These are phyloP conservation scores for Cucurbita ficifolia DNA, from an alignment of 306 rosid species.

Conservation along the genomic window DNA sequence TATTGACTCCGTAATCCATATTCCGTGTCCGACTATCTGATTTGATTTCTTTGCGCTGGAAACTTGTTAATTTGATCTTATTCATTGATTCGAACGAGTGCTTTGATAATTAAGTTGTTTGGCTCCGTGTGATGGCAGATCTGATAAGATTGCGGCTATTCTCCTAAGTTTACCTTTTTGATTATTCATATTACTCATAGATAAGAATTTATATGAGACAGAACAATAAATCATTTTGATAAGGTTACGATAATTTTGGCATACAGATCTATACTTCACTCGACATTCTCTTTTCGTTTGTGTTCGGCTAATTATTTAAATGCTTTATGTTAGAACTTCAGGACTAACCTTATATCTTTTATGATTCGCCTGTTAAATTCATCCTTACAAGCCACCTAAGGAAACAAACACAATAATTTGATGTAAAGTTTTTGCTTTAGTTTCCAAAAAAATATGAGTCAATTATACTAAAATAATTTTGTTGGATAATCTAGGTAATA, in stretches of 20 bases:
- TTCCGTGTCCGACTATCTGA: background rate
- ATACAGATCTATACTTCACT: background rate
- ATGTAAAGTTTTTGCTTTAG: background rate
- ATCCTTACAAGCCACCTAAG: background rate
- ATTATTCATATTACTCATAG: background rate
- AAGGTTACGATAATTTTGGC: background rate
- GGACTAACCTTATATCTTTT: background rate
- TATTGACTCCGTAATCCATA: background rate
- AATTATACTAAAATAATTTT: background rate
- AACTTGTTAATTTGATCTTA: background rate
- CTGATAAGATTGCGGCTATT: background rate
- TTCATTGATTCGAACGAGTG: background rate
- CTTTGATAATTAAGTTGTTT: background rate
- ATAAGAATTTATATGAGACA: background rate
- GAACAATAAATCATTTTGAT: background rate
- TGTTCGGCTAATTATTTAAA: background rate
- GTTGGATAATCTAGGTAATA: background rate
- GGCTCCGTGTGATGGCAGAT: background rate
- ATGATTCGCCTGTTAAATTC: background rate
- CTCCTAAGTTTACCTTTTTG: background rate
- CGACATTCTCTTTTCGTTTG: no score
- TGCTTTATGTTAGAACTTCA: background rate
- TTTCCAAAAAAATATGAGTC: background rate
- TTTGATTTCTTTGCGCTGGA: background rate
- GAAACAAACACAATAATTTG: background rate